These are phyloP conservation scores for Hygrophoropsis aurantiaca DNA, from an alignment of 768 basidiomycete genomes.

Conservation along the genomic window DNA sequence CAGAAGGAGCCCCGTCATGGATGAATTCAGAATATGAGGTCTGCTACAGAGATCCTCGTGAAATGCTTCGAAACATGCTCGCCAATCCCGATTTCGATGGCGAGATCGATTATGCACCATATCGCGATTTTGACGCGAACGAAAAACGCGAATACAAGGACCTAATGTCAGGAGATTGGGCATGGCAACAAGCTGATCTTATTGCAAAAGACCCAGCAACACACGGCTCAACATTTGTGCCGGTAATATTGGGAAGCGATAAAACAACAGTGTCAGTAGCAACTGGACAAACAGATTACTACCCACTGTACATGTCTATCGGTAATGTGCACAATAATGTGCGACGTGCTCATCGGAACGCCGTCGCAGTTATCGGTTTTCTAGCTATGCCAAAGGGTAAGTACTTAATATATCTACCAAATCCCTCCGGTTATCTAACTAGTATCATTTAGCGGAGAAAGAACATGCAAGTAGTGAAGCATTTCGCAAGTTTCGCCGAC, in stretches of 20 bases:
- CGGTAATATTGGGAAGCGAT: constrained; percentile 18
- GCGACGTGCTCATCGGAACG: constrained; percentile 17
- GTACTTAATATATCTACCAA: neutral
- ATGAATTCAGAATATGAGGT: neutral
- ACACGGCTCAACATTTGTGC: too few species aligned
- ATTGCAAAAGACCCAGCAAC: constrained; percentile 7
- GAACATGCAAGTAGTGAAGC: constrained; percentile 9
- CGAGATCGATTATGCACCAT: constrained; percentile 21
- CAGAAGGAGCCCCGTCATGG: neutral
- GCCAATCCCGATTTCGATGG: constrained; percentile 18
- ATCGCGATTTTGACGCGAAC: constrained; percentile 17
- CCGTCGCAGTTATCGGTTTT: constrained; percentile 20
- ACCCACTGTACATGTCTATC: too few species aligned
- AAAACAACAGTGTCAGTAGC: constrained; percentile 22
- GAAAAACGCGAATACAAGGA: constrained; percentile 10
- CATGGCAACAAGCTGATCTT: constrained; percentile 12
- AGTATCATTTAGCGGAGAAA: constrained; percentile 4
- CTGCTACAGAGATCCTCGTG: constrained; percentile 17
- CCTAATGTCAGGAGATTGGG: constrained; percentile 11
- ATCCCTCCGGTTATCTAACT: neutral
- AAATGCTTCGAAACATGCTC: constrained; percentile 28
- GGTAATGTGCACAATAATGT: constrained; percentile 15
- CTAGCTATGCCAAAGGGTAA: constrained; percentile 29
- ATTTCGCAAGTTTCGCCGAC: constrained; percentile 27
- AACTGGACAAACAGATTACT: constrained; percentile 18